Evolutionary conservation across 805 yeast genomes (phyloP).

Genomic region (Helenozyma rhizophorensis): DNA sequence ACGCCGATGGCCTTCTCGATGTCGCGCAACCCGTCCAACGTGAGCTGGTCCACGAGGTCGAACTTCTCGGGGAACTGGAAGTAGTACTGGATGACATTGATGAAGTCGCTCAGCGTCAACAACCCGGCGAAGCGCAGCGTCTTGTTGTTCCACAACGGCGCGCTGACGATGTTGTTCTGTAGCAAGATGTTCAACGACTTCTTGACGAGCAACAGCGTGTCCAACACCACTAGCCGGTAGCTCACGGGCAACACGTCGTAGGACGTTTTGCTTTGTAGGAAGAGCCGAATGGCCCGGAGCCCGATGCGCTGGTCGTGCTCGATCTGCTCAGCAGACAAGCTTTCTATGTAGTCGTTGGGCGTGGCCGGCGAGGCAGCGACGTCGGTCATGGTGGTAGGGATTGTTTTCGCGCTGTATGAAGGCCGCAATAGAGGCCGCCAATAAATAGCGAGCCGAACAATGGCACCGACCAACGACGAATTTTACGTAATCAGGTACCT

Average conservation of each 20-base stretch:
- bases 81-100: conserved; percentile 92
- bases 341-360: conserved; percentile 41
- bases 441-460: too few species aligned
- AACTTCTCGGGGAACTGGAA: conserved; percentile 84
- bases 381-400: conserved; percentile 51
- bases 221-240: conserved; percentile 87
- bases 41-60: conserved; percentile 80
- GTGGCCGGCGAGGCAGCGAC: conserved; percentile 21
- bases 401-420: conserved; percentile 83
- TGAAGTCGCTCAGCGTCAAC: conserved; percentile 86
- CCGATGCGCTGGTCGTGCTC: conserved; percentile 69
- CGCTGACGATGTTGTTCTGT: conserved; percentile 92
- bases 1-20: conserved; percentile 87
- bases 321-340: conserved; percentile 37
- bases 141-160: conserved; percentile 93
- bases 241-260: conserved; percentile 96
- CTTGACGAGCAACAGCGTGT: conserved; percentile 84
- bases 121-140: conserved; percentile 91
- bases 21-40: conserved; percentile 78
- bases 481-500: conserved; percentile 74
- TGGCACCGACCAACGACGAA: too few species aligned
- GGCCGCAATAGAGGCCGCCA: too few species aligned
- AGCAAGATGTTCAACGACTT: conserved; percentile 84
- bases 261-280: conserved; percentile 85
- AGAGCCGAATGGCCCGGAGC: conserved; percentile 74